Conservation (phyloP, 208 protist genomes). For the Trypanosomatidae sp. region DNA sequence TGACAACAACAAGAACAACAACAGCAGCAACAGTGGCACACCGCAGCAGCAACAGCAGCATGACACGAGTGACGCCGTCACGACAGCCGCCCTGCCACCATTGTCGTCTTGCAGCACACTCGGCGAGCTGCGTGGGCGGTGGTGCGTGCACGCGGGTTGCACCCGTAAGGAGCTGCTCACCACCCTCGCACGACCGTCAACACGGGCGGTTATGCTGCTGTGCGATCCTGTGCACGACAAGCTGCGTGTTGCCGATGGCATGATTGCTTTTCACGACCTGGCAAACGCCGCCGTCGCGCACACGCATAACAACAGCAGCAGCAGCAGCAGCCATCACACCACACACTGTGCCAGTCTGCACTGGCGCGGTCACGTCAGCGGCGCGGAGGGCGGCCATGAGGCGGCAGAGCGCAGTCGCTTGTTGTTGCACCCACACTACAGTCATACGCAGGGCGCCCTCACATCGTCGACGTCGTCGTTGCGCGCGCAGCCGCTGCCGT, state of each 20-base stretch:
- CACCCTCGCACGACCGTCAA: slow-evolving; percentile 21
- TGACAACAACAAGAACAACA: too few species aligned
- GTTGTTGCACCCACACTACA: too few species aligned
- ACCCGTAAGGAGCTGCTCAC: slow-evolving; percentile 73
- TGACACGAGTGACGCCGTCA: too few species aligned
- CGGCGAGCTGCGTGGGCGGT: slow-evolving; percentile 16
- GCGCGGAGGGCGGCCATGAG: too few species aligned
- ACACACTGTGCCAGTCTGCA: neutral
- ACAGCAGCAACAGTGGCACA: too few species aligned
- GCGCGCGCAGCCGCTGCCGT: too few species aligned
- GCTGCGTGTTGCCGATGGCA: slow-evolving; percentile 55
- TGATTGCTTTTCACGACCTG: slow-evolving; percentile 33
- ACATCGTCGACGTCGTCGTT: too few species aligned
- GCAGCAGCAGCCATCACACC: neutral
- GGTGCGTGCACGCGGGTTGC: slow-evolving; percentile 41
- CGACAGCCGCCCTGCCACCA: too few species aligned
- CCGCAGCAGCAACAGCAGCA: too few species aligned
- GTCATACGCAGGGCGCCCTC: too few species aligned
- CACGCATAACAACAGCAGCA: neutral
- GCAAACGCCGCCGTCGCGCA: slow-evolving; percentile 4
- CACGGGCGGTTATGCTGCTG: slow-evolving; percentile 41
- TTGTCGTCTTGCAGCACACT: too few species aligned
- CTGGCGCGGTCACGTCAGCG: neutral
- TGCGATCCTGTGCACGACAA: slow-evolving; percentile 18
- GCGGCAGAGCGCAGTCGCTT: neutral